These are phyloP conservation scores for Citrus reticulata DNA, from an alignment of 345 rosid genomes.

Conservation along the genomic window DNA sequence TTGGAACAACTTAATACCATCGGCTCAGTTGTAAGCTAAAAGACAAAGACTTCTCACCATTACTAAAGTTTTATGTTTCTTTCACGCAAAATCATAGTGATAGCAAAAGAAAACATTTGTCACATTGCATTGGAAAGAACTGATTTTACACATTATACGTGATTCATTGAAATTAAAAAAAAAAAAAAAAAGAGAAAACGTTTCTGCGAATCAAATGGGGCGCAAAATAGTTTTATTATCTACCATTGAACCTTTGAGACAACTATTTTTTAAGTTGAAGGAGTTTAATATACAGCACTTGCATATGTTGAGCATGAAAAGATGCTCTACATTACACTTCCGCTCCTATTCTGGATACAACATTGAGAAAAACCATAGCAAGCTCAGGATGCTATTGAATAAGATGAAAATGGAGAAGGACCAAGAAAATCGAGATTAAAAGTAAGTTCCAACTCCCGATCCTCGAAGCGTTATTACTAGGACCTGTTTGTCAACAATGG, in stretches of 20 bases:
- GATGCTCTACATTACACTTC: neutral
- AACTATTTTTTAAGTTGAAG: neutral
- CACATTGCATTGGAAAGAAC: neutral
- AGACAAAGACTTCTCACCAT: neutral
- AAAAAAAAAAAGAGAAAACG: neutral
- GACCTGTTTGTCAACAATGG: conserved; percentile 24
- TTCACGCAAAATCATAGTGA: neutral
- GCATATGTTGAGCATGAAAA: neutral
- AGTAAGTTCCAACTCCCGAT: conserved; percentile 28
- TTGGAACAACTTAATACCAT: no score
- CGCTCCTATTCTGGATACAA: neutral
- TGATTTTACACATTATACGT: neutral
- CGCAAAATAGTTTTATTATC: neutral
- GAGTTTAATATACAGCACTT: neutral
- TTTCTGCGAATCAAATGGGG: neutral
- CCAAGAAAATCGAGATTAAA: conserved; percentile 23
- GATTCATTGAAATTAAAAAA: neutral
- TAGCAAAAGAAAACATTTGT: neutral
- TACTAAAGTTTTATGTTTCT: neutral
- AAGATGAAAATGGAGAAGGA: conserved; percentile 32
- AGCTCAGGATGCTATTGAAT: conserved; percentile 10
- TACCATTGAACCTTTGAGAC: neutral
- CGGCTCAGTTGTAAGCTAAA: no score
- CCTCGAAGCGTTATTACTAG: conserved; percentile 28
- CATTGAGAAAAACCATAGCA: neutral